Conservation (phyloP, 2,329 filamentous ascomycete genomes). For the Macrophomina pseudophaseolina region DNA sequence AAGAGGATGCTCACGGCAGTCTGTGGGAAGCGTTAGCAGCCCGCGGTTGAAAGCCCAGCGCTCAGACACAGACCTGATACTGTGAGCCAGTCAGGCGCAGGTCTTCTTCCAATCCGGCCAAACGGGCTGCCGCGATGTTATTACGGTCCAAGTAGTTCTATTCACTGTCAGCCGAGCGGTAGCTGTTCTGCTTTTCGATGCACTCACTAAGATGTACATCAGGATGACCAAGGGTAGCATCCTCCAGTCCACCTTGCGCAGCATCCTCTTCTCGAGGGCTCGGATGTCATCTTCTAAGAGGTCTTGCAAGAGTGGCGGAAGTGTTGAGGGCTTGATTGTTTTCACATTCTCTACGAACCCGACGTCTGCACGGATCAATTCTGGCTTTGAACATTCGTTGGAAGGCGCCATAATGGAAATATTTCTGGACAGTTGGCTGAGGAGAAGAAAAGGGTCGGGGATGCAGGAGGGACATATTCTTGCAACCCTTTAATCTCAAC, state of each 20-base stretch:
- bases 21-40: slow-evolving; percentile 37
- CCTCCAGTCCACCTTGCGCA: slow-evolving; percentile 31
- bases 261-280: slow-evolving; percentile 31
- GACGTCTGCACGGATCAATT: neutral
- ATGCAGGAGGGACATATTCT: no score
- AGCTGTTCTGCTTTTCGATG: no score
- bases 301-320: slow-evolving; percentile 1
- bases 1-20: slow-evolving; percentile 66
- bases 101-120: slow-evolving; percentile 35
- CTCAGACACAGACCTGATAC: slow-evolving; percentile 26
- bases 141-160: slow-evolving; percentile 36
- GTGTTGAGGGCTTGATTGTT: neutral
- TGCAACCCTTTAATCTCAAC: no score
- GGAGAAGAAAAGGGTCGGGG: no score
- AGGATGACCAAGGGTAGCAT: slow-evolving; percentile 33
- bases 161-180: no score
- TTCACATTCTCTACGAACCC: neutral
- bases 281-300: slow-evolving; percentile 33
- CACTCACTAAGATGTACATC: slow-evolving; percentile 43
- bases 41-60: no score
- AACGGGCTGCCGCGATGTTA: slow-evolving; percentile 36
- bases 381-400: neutral
- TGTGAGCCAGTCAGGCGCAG: slow-evolving; percentile 31
- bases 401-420: no score
- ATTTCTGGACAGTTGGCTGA: no score